These are phyloP conservation scores for Lentinula aciculospora DNA, from an alignment of 768 basidiomycete genomes.

Conservation along the genomic window DNA sequence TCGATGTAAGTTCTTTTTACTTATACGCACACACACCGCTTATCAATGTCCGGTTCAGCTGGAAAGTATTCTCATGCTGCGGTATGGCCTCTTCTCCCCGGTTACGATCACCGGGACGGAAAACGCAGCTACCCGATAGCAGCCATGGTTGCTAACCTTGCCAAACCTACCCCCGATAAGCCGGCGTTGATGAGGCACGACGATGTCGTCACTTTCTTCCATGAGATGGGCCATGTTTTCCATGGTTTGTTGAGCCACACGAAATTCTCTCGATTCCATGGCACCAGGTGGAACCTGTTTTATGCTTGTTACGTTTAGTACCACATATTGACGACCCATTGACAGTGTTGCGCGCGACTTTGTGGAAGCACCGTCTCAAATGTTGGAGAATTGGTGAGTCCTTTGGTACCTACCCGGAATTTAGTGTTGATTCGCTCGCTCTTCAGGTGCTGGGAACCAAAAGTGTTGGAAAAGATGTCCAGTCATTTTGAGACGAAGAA, in stretches of 20 bases:
- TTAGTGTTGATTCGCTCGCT: neutral
- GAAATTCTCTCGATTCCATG: constrained; percentile 74
- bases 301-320: neutral
- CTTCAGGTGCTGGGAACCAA: constrained; percentile 73
- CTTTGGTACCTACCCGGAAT: neutral
- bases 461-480: constrained; percentile 72
- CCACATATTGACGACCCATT: neutral
- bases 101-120: constrained; percentile 52
- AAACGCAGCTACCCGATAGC: constrained; percentile 66
- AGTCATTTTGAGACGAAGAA: constrained; percentile 75
- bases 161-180: constrained; percentile 75
- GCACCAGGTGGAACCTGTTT: constrained; percentile 46
- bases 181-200: constrained; percentile 85
- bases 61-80: constrained; percentile 85
- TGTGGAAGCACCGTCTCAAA: constrained; percentile 87
- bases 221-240: constrained; percentile 81
- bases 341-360: constrained; percentile 69
- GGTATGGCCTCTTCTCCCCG: constrained; percentile 72
- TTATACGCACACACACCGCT: neutral
- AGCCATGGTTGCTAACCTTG: constrained; percentile 89
- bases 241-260: constrained; percentile 67
- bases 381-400: constrained; percentile 83
- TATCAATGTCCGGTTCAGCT: constrained; percentile 28
- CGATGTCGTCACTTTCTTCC: constrained; percentile 89
- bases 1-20: constrained; percentile 41